phyloP scores from a whole-genome alignment of 2,329 filamentous ascomycete genomes.

The Akanthomyces uredinophilus region DNA sequence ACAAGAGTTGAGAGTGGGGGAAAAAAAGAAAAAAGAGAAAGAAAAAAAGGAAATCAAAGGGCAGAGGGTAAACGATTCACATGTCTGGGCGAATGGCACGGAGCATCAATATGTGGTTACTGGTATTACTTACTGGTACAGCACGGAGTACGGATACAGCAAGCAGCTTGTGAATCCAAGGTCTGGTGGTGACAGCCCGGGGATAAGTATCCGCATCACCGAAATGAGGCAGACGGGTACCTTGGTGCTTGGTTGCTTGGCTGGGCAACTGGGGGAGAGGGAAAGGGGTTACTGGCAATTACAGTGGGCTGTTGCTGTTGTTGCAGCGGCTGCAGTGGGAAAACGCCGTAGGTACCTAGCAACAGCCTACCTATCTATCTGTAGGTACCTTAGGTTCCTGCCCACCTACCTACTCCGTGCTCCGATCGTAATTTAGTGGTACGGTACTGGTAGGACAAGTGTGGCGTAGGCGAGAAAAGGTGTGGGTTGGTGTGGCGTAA shows the following conservation, averaged over 20 bases:
- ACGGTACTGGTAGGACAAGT: too few relatives aligned
- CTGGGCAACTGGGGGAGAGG: neutral
- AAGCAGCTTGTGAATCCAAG: neutral
- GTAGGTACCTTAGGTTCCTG: too few relatives aligned
- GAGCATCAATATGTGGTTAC: neutral
- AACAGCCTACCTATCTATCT: neutral
- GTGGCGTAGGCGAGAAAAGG: too few relatives aligned
- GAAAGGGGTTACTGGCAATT: neutral
- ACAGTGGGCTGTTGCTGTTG: neutral
- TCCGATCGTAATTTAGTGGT: too few relatives aligned
- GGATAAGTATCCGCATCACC: conserved; percentile 1
- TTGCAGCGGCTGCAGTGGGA: neutral
- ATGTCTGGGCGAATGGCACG: too few relatives aligned
- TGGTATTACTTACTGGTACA: neutral
- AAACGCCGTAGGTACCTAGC: neutral
- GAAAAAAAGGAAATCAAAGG: too few relatives aligned
- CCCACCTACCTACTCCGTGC: too few relatives aligned
- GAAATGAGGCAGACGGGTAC: conserved; percentile 5
- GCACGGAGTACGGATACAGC: neutral
- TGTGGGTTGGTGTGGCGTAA: too few relatives aligned
- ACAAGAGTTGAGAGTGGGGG: too few relatives aligned
- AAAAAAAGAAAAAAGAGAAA: too few relatives aligned
- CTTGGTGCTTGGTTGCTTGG: neutral
- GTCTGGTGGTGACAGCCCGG: neutral
- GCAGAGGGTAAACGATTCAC: too few relatives aligned